Evolutionary conservation across 371 early-diverging fungal species (phyloP).

Genomic region (Chytridiales sp.): DNA sequence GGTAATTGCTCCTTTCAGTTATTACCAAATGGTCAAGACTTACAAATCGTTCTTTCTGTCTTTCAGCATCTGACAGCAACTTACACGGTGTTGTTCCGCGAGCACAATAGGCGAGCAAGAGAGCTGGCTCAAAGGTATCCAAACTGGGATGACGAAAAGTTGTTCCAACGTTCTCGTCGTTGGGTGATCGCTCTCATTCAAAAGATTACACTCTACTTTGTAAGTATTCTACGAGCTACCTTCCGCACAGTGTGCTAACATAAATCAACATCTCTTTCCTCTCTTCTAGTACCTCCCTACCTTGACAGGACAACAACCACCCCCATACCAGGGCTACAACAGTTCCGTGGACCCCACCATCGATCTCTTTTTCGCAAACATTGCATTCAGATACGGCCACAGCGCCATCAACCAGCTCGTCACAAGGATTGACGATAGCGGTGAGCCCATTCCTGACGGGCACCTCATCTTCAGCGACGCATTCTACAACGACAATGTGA

Average conservation of each 20-base stretch:
- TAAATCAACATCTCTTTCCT: neutral
- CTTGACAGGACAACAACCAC: constrained; percentile 23
- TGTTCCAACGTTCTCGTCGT: constrained; percentile 34
- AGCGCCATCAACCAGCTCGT: constrained; percentile 27
- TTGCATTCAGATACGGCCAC: constrained; percentile 41
- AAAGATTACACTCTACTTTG: constrained; percentile 33
- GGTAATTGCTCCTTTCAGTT: constrained; percentile 1
- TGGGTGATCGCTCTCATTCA: constrained; percentile 43
- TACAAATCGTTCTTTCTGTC: neutral
- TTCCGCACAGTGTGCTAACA: neutral
- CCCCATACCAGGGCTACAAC: constrained; percentile 37
- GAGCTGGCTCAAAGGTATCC: constrained; percentile 18
- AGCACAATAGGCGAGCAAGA: constrained; percentile 40
- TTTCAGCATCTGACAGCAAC: constrained; percentile 24
- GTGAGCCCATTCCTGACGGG: constrained; percentile 30
- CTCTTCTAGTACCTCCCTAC: constrained; percentile 31
- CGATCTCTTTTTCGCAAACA: constrained; percentile 33
- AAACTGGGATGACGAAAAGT: constrained; percentile 28
- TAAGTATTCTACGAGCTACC: neutral
- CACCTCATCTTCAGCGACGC: constrained; percentile 33
- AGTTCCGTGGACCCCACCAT: constrained; percentile 26
- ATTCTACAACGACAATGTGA: constrained; percentile 19
- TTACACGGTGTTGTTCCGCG: constrained; percentile 32
- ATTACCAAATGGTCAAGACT: no score
- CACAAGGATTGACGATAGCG: constrained; percentile 35